phyloP scores from a whole-genome alignment of 768 basidiomycete genomes.

The Pulveroboletus sp. region DNA sequence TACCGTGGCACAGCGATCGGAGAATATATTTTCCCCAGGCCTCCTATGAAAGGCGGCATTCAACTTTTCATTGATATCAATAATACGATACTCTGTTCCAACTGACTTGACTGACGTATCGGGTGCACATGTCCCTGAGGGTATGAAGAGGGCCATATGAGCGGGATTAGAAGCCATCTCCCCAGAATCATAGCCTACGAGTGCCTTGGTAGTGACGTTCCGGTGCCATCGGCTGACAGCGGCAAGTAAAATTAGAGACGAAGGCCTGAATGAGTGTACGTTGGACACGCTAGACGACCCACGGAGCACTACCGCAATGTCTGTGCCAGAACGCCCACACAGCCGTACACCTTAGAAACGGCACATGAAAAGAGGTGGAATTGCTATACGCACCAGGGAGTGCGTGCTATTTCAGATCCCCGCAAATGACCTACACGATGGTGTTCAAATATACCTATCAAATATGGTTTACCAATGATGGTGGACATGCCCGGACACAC shows the following conservation, averaged over 20 bases:
- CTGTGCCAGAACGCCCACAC: neutral
- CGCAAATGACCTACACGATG: too few species aligned
- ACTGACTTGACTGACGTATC: neutral
- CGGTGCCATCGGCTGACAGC: neutral
- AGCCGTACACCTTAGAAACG: neutral
- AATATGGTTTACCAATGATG: neutral
- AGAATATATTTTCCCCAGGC: slow-evolving; percentile 2
- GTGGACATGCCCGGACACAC: neutral
- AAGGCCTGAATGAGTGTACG: neutral
- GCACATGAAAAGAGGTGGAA: neutral
- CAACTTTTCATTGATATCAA: slow-evolving; percentile 4
- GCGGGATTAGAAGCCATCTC: neutral
- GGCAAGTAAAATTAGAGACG: slow-evolving; percentile 1
- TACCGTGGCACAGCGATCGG: slow-evolving; percentile 1
- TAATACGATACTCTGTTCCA: neutral
- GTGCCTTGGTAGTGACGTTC: slow-evolving; percentile 5
- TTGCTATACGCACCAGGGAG: neutral
- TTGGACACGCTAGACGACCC: neutral
- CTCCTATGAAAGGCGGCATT: neutral
- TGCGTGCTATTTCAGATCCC: neutral
- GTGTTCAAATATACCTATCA: too few species aligned
- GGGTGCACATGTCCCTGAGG: slow-evolving; percentile 4
- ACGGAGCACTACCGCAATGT: neutral
- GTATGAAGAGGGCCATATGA: slow-evolving; percentile 7
- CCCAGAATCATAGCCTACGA: neutral